phyloP scores from a whole-genome alignment of 2,329 filamentous ascomycete species.

The Arthroderma uncinatum region DNA sequence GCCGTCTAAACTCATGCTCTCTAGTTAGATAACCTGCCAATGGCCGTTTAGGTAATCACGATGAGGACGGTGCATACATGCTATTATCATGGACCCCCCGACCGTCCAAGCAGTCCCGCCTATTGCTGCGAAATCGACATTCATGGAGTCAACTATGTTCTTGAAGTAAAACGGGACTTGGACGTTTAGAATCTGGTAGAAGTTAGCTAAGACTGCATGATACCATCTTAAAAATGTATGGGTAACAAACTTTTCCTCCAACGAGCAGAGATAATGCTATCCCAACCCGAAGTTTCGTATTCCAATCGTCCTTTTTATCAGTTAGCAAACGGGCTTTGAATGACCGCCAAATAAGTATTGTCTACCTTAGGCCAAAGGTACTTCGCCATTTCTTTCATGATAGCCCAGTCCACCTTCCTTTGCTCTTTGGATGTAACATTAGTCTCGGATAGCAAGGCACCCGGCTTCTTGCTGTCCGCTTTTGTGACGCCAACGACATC shows the following conservation, averaged over 20 bases:
- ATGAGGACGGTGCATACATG: slow-evolving; percentile 44
- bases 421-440: slow-evolving; percentile 68
- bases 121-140: slow-evolving; percentile 74
- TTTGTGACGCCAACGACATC: slow-evolving; percentile 18
- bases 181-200: slow-evolving; percentile 64
- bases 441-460: slow-evolving; percentile 51
- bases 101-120: slow-evolving; percentile 85
- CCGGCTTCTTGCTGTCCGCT: slow-evolving; percentile 34
- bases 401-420: slow-evolving; percentile 93
- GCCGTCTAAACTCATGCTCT: slow-evolving; percentile 47
- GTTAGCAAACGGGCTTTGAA: not conserved
- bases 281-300: slow-evolving; percentile 73
- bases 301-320: slow-evolving; percentile 50
- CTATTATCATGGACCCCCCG: slow-evolving; percentile 84
- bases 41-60: not conserved
- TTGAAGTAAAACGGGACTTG: slow-evolving; percentile 99
- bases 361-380: slow-evolving; percentile 84
- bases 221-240: not conserved
- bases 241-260: slow-evolving; percentile 61
- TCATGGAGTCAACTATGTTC: slow-evolving; percentile 94
- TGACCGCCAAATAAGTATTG: not conserved
- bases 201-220: slow-evolving; percentile 13
- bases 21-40: not conserved
- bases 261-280: slow-evolving; percentile 74
- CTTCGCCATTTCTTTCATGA: slow-evolving; percentile 92